Base-by-base conservation (phyloP, 2,329 filamentous ascomycete genomes). In the Monascus ruber region DNA sequence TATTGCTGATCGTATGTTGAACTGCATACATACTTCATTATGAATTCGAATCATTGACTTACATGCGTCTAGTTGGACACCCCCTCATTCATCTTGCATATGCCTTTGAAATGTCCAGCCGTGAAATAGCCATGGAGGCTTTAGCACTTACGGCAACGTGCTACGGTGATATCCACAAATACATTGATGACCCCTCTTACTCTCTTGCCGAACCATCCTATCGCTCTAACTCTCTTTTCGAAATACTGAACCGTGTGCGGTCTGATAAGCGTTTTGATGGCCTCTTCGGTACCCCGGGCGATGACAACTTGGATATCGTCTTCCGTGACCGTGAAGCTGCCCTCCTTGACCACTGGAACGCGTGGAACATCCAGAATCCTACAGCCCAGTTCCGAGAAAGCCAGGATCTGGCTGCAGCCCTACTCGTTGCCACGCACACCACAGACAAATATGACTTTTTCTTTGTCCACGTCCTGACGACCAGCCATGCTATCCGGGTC, bases 71-170 rank as follows among this genome's bases (percentile, higher is more conserved):
- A 89, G 84, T 94, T 44, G 89, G 83, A 11, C 85, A 95, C 53
- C 85, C 89, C 1, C 69, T 96, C n/a, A 91, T 96, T 42, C 91
- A 96, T 54, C 73, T 98, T 2, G 88, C 79, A n/a, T 95, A 94
- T 57, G 91, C 87, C 6, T 89, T 83, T 55, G 89, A 98, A 66
- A 72, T 96, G 51, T 77, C 84, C 45, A 91, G 76, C 50, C 83
- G 81, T 42, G 89, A 93, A 47, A 59, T 96, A 17, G 88, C 81
- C 35, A 91, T 94, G 63, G 91, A 98, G 67, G 84, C 87, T 1
- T 72, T 98, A 1, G 79, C 77, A 0, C 70, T 94, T 44, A 70
- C 79, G 0, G 64, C 75, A 11, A 75, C 73, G 42, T 76, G 72
- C 54, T 76, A 79, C 55, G 68, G 66, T 45, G 62, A 67, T 35